Conservation (phyloP, 345 rosid genomes). For the Tarenaya hassleriana region DNA sequence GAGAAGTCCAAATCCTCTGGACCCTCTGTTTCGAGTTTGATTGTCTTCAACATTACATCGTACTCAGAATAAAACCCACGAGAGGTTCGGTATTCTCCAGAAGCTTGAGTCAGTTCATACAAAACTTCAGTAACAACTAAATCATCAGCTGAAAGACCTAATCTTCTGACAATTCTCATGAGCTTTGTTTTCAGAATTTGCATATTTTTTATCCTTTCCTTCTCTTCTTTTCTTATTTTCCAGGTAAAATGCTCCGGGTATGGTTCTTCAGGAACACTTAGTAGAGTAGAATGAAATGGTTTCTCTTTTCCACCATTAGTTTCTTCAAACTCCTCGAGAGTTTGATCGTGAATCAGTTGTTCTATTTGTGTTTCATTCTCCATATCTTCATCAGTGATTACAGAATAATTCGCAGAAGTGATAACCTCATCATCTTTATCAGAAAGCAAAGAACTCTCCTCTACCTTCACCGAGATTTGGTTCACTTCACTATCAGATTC, state of each 20-base stretch:
- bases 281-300: conserved; percentile 26
- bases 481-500: conserved; percentile 13
- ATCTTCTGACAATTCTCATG: conserved; percentile 44
- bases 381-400: not conserved
- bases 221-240: conserved; percentile 39
- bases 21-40: conserved; percentile 38
- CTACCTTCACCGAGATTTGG: conserved; percentile 10
- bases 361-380: conserved; percentile 18
- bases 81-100: conserved; percentile 21
- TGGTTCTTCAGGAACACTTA: conserved; percentile 3
- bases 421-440: conserved; percentile 13
- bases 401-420: conserved; percentile 9
- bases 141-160: conserved; percentile 40
- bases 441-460: conserved; percentile 15
- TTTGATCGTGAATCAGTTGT: conserved; percentile 12
- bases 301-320: conserved; percentile 21
- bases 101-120: conserved; percentile 26
- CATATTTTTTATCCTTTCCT: conserved; percentile 37
- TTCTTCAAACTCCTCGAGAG: conserved; percentile 17
- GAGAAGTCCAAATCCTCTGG: conserved; percentile 40
- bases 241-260: conserved; percentile 14
- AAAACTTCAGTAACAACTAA: conserved; percentile 41
- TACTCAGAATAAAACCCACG: conserved; percentile 29
- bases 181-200: conserved; percentile 46
- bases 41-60: conserved; percentile 31